phyloP scores from a whole-genome alignment of 192 early-diverging fungal species.

The Geranomyces michiganensis region DNA sequence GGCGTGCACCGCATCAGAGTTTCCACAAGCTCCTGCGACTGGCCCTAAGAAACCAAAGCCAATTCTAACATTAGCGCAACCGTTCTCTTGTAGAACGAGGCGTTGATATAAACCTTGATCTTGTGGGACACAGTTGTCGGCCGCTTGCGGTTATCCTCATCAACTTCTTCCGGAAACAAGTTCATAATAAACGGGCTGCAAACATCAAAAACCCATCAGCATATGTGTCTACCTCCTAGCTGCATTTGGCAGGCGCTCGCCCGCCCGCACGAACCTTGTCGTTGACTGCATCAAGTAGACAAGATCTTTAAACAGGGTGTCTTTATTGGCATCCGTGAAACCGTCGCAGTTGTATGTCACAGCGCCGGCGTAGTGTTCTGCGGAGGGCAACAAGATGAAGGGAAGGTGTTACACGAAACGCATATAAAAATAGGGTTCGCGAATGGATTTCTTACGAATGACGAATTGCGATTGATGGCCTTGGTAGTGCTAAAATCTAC shows the following conservation, averaged over 20 bases:
- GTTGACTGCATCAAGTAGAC: slow-evolving; percentile 83
- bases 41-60: slow-evolving; percentile 24
- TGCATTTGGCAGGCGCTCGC: background rate
- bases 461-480: slow-evolving; percentile 55
- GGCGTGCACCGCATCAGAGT: slow-evolving; percentile 96
- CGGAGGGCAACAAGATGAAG: slow-evolving; percentile 56
- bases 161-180: slow-evolving; percentile 91
- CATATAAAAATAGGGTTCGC: slow-evolving; percentile 36
- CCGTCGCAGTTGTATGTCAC: slow-evolving; percentile 89
- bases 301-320: slow-evolving; percentile 91
- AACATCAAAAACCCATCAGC: background rate
- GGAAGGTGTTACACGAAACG: slow-evolving; percentile 69
- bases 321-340: slow-evolving; percentile 99
- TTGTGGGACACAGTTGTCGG: slow-evolving; percentile 97
- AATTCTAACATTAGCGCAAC: background rate
- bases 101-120: slow-evolving; percentile 65
- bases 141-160: slow-evolving; percentile 88
- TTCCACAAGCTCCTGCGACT: slow-evolving; percentile 79
- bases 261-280: slow-evolving; percentile 30
- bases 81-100: background rate
- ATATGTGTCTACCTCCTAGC: background rate
- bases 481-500: slow-evolving; percentile 50
- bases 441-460: slow-evolving; percentile 15
- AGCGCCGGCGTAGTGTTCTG: slow-evolving; percentile 96
- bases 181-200: slow-evolving; percentile 73